Base-by-base conservation (phyloP, 129 eudicot species). In the Oenanthe sinensis region DNA sequence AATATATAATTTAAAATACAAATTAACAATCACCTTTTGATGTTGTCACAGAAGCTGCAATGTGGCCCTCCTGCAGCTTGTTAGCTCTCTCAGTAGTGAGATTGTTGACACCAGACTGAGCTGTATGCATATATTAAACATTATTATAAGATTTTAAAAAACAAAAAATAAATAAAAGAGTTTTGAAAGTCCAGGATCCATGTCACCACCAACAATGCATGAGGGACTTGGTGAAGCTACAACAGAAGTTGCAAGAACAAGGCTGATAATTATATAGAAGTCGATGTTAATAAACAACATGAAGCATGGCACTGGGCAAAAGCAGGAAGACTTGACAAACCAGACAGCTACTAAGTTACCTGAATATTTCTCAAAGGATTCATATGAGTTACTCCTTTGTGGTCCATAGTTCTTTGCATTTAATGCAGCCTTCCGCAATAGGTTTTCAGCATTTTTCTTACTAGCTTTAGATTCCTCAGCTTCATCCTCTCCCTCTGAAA, bases 401-500 rank as follows among this genome's bases (percentile, higher is more conserved):
- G 50, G 87, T 40, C 87, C 88, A 43, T 81, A 72, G 67, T 86
- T 83, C 65, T 28, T 88, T 17, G 89, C 79, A 62, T 85, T 86
- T 54, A 75, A 83, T 43, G 89, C 85, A 74, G 87, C 89, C 80
- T 84, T 82, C 83, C 82, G 83, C 76, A 85, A 82, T 26, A 84
- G 82, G 79, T 84, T 86, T 33, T 84, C 95, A 24, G 88, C 65
- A 82, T 73, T 83, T 81, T 73, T 88, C 82, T 82, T 84, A 67
- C 55, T 85, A 79, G 80, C 75, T 84, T 84, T 95, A 26, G 85
- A 80, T 80, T 95, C 99, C 71, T 94, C 98, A 40, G 79, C 43
- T 67, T 95, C 97, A 76, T 95, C 99, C 86, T 95, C 99, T 80
- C 95, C 93, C 84, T 92, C 97, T 22, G 96, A 94, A 81, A 87